Evolutionary conservation across 306 rosid species (phyloP).

Genomic region (Alnus rubra): DNA sequence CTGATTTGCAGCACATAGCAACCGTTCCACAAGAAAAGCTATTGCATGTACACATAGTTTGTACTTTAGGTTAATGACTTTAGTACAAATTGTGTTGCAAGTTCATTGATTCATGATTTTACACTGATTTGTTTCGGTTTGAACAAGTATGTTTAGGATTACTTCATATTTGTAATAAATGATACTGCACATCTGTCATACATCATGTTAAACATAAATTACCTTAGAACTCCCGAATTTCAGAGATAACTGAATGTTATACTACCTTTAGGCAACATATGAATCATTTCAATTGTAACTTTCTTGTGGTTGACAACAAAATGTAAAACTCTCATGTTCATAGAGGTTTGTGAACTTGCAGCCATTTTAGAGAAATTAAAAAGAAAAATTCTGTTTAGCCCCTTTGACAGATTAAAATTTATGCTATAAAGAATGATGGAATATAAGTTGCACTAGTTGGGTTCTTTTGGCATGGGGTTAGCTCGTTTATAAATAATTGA

Average conservation of each 20-base stretch:
- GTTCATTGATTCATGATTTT: no score
- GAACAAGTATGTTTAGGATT: not conserved
- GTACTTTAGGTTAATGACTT: no score
- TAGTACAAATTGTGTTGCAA: no score
- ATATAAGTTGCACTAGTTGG: not conserved
- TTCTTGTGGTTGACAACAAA: not conserved
- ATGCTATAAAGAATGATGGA: not conserved
- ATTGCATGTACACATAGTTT: no score
- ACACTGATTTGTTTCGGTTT: no score
- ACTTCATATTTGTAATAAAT: not conserved
- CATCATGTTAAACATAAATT: not conserved
- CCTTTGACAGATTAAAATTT: not conserved
- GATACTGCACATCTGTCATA: no score
- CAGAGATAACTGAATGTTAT: not conserved
- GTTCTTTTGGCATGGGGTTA: not conserved
- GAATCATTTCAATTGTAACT: not conserved
- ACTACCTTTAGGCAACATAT: not conserved
- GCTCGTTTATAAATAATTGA: not conserved
- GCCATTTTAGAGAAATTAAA: not conserved
- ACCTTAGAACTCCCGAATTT: not conserved
- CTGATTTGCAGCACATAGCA: no score
- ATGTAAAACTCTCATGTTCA: not conserved
- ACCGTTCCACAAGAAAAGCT: no score
- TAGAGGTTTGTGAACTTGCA: not conserved
- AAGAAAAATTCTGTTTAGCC: not conserved